A percentile compares a stretch with the other conserved stretches of the same genome.
These are phyloP conservation scores for Coemansia sp. DNA, from an alignment of 192 early-diverging fungal genomes.

Conservation along the genomic window DNA sequence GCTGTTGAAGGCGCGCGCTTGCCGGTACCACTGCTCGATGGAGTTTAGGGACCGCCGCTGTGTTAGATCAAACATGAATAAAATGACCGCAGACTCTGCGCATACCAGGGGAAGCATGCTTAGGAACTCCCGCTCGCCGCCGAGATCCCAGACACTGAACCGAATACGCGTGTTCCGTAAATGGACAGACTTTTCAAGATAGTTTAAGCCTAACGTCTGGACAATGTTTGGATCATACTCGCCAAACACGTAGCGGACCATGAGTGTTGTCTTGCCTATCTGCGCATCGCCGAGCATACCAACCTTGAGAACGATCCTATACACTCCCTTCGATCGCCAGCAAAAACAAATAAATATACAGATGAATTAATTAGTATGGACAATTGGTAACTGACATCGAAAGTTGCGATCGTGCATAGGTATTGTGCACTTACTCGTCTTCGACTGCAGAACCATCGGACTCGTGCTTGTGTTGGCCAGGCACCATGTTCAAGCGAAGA, in stretches of 20 bases:
- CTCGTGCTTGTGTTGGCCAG: conserved; percentile 31
- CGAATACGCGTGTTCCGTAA: conserved; percentile 91
- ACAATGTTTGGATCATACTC: conserved; percentile 94
- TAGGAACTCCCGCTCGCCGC: conserved; percentile 95
- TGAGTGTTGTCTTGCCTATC: conserved; percentile 94
- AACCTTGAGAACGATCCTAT: conserved; percentile 84
- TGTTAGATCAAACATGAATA: conserved; percentile 96
- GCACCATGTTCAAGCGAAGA: conserved; percentile 10
- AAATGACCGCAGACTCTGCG: conserved; percentile 91
- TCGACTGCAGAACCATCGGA: conserved; percentile 23
- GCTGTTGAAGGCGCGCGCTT: conserved; percentile 95
- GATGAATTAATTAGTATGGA: neutral
- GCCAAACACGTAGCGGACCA: conserved; percentile 98
- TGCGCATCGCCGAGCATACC: conserved; percentile 96
- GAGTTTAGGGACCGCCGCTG: conserved; percentile 89
- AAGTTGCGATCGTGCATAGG: conserved; percentile 5
- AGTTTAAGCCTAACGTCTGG: conserved; percentile 94
- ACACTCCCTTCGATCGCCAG: neutral
- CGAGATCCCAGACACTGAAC: conserved; percentile 98
- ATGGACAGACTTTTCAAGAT: conserved; percentile 94
- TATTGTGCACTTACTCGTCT: conserved; percentile 48
- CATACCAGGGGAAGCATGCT: conserved; percentile 98
- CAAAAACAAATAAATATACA: conserved; percentile 1
- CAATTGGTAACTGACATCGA: neutral
- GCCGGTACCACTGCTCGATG: conserved; percentile 96